Evolutionary conservation across 2,329 filamentous ascomycete species (phyloP), one percentile per base, ranked within the genome.

Genomic region (Pyrenochaeta sp.): DNA sequence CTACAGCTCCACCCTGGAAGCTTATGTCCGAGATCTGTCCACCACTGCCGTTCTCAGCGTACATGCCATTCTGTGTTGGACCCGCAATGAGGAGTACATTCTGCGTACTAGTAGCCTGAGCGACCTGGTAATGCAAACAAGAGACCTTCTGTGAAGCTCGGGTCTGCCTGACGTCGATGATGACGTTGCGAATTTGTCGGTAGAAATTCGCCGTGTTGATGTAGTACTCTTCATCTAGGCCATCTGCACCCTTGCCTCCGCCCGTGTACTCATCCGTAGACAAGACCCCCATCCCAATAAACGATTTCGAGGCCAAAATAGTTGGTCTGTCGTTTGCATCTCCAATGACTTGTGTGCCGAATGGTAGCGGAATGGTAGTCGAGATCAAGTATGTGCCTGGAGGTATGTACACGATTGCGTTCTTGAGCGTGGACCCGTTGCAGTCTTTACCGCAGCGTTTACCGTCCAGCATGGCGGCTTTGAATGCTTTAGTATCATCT

Each of bases 381-480:
- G 9, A 20, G 24, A 38, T 38, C 17, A n/a, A 13, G 23, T 38
- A 38, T 10, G 35, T 38, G n/a, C 35, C 35, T 7, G 35, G 24
- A 5, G 35, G 35, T 7, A 38, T 13, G 18, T 38, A 38, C 7
- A 38, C 15, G n/a, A 38, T 13, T 18, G 35, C 35, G 7, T 11
- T 11, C 26, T 30, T 29, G 15, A 11, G 11, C 4, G 35, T 38
- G 8, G 26, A 21, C 10, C 35, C 35, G n/a, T n/a, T 17, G n/a
- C 24, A 29, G 8, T 30, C 15, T 11, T 13, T 19, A 6, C 24
- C 35, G 11, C 35, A 29, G 7, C 35, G 24, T 7, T 21, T 30
- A 3, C 35, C 35, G 22, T 29, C 26, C 3, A 10, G 6, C 6
- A 38, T 38, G 10, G 35, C 35, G 10, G 7, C 15, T 10, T 38